Percentiles rank a stretch among this genome's conserved stretches.
Evolutionary conservation across 148 eudicot genomes (phyloP).

Genomic region (Fagopyrum esculentum): DNA sequence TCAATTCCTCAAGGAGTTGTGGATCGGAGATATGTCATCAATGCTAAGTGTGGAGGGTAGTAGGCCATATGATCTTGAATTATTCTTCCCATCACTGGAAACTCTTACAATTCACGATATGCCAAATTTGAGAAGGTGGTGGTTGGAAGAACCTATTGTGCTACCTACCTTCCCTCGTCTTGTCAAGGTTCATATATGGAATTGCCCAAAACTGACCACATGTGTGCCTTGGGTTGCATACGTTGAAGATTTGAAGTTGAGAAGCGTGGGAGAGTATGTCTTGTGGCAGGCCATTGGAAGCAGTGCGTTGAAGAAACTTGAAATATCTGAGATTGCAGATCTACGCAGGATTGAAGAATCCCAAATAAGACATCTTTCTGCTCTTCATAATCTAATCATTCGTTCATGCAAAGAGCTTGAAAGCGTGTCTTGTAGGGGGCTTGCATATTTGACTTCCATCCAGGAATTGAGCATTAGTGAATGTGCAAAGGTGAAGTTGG

Average conservation of each 20-base stretch:
- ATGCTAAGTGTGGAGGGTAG: neutral
- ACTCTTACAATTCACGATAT: neutral
- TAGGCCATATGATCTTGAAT: neutral
- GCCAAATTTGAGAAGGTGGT: constrained; percentile 23
- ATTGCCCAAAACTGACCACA: neutral
- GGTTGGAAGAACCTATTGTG: constrained; percentile 6
- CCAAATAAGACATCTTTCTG: too few relatives aligned
- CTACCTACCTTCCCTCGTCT: neutral
- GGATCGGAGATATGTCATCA: neutral
- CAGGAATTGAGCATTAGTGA: neutral
- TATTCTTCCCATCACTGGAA: constrained; percentile 29
- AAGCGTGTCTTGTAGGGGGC: neutral
- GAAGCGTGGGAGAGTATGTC: too few relatives aligned
- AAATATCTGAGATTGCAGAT: neutral
- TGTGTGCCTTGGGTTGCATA: neutral
- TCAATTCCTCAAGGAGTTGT: neutral
- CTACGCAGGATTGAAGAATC: too few relatives aligned
- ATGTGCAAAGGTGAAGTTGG: neutral
- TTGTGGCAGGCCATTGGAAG: neutral
- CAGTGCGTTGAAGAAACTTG: neutral
- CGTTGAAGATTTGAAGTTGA: neutral
- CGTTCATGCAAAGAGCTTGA: neutral
- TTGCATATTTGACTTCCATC: neutral
- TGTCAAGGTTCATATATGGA: neutral
- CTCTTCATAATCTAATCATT: too few relatives aligned